phyloP scores from a whole-genome alignment of 371 early-diverging fungal species.

The Mortierella sp. region DNA sequence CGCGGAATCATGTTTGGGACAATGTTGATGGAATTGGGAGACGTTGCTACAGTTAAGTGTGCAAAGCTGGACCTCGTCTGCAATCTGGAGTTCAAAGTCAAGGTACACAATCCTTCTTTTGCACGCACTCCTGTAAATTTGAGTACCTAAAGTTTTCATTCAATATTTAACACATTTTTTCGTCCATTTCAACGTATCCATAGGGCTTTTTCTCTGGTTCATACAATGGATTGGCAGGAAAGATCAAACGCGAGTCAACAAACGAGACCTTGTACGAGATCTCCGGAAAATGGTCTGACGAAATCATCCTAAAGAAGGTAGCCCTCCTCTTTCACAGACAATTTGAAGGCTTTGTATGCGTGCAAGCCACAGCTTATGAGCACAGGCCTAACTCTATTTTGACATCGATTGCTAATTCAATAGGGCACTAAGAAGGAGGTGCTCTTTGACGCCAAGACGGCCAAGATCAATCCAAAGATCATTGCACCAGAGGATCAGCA shows the following conservation, averaged over 20 bases:
- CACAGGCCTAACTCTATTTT: neutral
- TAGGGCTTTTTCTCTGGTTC: conserved; percentile 89
- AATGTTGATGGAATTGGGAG: conserved; percentile 95
- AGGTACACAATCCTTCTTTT: conserved; percentile 66
- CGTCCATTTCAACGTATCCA: neutral
- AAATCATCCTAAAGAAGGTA: conserved; percentile 68
- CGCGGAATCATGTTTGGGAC: conserved; percentile 94
- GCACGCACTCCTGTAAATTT: neutral
- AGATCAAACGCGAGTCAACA: conserved; percentile 84
- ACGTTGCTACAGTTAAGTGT: conserved; percentile 81
- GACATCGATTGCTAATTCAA: neutral
- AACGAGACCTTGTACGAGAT: conserved; percentile 87
- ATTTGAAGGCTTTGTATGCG: neutral
- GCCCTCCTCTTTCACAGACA: neutral
- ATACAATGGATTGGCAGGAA: conserved; percentile 89
- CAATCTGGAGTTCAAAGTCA: conserved; percentile 93
- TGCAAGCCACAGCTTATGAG: neutral
- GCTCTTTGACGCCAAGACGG: conserved; percentile 82
- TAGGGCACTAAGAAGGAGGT: conserved; percentile 62
- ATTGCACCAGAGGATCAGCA: conserved; percentile 81
- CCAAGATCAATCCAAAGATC: conserved; percentile 75
- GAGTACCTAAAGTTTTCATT: neutral
- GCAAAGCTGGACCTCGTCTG: conserved; percentile 80
- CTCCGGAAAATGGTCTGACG: conserved; percentile 91
- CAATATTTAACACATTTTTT: neutral